phyloP scores from a whole-genome alignment of 1,139 yeast species.

The Geotrichum australiense region DNA sequence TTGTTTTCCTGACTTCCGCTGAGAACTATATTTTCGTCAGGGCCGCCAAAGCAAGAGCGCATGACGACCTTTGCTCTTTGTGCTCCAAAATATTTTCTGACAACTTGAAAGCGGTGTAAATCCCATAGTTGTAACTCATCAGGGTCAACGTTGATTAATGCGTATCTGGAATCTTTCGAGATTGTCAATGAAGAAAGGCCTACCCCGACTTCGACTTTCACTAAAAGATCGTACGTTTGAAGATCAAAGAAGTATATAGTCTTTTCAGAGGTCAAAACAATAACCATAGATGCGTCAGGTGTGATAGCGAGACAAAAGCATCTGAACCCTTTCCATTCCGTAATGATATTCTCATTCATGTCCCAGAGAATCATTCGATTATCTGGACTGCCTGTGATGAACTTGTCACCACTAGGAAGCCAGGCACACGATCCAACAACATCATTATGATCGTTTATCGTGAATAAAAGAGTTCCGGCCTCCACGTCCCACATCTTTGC shows the following conservation, averaged over 20 bases:
- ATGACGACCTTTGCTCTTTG: slow-evolving; percentile 45
- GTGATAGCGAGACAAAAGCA: slow-evolving; percentile 67
- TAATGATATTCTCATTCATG: slow-evolving; percentile 38
- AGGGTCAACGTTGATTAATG: slow-evolving; percentile 62
- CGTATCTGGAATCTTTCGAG: slow-evolving; percentile 41
- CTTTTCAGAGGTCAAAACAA: slow-evolving; percentile 58
- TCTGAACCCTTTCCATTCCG: slow-evolving; percentile 42
- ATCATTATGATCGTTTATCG: slow-evolving; percentile 29
- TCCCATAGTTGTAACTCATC: slow-evolving; percentile 82
- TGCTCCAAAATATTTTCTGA: slow-evolving; percentile 64
- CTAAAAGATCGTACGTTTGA: slow-evolving; percentile 29
- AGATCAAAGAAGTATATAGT: slow-evolving; percentile 46
- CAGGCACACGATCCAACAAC: slow-evolving; percentile 66
- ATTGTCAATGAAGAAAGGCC: slow-evolving; percentile 45
- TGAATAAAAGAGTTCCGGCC: slow-evolving; percentile 31
- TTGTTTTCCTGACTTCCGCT: slow-evolving; percentile 83
- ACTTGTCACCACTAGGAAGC: slow-evolving; percentile 54
- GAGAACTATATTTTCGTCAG: slow-evolving; percentile 59
- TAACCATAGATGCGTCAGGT: slow-evolving; percentile 53
- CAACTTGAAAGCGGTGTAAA: slow-evolving; percentile 42
- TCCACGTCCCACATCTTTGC: slow-evolving; percentile 61
- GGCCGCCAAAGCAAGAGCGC: slow-evolving; percentile 70
- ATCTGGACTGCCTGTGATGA: slow-evolving; percentile 70
- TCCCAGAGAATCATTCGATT: slow-evolving; percentile 60
- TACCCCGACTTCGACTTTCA: slow-evolving; percentile 37